Conservation (phyloP, 2,329 filamentous ascomycete species). For the Nemania sp. region DNA sequence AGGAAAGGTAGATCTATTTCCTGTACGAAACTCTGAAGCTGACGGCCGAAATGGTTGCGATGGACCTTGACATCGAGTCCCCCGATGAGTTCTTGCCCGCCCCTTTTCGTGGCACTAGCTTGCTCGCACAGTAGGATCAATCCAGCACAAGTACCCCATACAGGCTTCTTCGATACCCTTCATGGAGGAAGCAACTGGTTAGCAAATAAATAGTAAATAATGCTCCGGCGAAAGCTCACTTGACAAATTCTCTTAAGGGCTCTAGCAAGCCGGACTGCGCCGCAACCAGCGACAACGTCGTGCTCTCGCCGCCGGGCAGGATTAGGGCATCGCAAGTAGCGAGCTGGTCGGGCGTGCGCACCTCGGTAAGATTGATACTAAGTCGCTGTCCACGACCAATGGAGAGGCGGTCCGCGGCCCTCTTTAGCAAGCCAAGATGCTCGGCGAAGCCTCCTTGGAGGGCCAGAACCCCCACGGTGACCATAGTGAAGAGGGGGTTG, state of each 20-base stretch:
- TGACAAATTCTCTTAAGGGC: slow-evolving; percentile 89
- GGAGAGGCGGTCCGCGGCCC: slow-evolving; percentile 69
- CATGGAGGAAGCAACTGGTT: background rate
- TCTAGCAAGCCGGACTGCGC: slow-evolving; percentile 83
- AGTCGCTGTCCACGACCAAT: slow-evolving; percentile 13
- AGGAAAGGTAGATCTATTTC: slow-evolving; percentile 80
- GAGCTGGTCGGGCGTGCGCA: slow-evolving; percentile 80
- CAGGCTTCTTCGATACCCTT: slow-evolving; percentile 80
- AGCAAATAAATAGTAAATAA: slow-evolving; percentile 2
- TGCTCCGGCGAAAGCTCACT: slow-evolving; percentile 64
- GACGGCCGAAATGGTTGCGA: slow-evolving; percentile 93
- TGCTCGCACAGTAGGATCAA: slow-evolving; percentile 90
- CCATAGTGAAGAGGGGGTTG: slow-evolving; percentile 40
- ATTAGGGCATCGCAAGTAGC: slow-evolving; percentile 82
- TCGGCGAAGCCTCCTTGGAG: slow-evolving; percentile 95
- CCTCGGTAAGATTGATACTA: slow-evolving; percentile 70
- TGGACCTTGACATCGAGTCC: slow-evolving; percentile 91
- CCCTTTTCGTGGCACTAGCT: slow-evolving; percentile 88
- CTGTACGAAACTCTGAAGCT: slow-evolving; percentile 90
- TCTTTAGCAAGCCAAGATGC: slow-evolving; percentile 80
- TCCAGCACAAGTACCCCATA: slow-evolving; percentile 96
- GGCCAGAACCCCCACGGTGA: slow-evolving; percentile 73
- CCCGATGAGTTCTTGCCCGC: slow-evolving; percentile 92
- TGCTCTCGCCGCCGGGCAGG: slow-evolving; percentile 94
- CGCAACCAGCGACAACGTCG: slow-evolving; percentile 90